These are phyloP conservation scores for Trichoderma breve DNA, from an alignment of 2,329 filamentous ascomycete species.

Conservation along the genomic window DNA sequence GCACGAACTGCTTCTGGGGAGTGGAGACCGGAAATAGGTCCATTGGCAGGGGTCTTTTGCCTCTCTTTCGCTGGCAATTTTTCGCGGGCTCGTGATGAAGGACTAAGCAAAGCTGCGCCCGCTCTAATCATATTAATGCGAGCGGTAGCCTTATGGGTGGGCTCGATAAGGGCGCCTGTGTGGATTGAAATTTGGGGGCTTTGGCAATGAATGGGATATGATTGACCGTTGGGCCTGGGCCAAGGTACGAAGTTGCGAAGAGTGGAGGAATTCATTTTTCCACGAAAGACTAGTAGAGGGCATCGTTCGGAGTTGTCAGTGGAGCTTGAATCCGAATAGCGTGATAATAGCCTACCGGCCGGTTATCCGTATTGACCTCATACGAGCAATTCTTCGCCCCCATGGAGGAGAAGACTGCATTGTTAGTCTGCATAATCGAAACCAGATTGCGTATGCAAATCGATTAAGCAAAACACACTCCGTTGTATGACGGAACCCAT, in stretches of 20 bases:
- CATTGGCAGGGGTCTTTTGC: background rate
- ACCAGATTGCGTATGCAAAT: background rate
- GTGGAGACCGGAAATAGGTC: background rate
- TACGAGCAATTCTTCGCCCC: background rate
- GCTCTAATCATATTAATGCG: background rate
- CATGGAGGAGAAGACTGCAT: background rate
- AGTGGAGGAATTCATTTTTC: background rate
- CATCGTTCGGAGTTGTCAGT: background rate
- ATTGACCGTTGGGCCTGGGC: background rate
- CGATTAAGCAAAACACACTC: background rate
- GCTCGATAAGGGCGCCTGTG: background rate
- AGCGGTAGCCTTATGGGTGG: background rate
- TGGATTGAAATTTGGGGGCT: background rate
- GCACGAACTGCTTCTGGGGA: background rate
- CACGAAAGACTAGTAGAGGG: background rate
- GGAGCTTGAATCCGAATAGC: background rate
- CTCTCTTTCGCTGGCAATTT: background rate
- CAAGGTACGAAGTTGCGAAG: background rate
- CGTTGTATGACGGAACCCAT: background rate
- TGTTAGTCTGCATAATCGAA: background rate
- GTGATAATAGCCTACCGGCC: background rate
- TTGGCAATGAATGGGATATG: background rate
- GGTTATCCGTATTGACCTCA: background rate
- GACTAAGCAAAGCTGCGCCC: background rate
- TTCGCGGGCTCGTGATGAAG: background rate